Evolutionary conservation across 805 yeast genomes (phyloP).

Genomic region (Candida stauntonica): DNA sequence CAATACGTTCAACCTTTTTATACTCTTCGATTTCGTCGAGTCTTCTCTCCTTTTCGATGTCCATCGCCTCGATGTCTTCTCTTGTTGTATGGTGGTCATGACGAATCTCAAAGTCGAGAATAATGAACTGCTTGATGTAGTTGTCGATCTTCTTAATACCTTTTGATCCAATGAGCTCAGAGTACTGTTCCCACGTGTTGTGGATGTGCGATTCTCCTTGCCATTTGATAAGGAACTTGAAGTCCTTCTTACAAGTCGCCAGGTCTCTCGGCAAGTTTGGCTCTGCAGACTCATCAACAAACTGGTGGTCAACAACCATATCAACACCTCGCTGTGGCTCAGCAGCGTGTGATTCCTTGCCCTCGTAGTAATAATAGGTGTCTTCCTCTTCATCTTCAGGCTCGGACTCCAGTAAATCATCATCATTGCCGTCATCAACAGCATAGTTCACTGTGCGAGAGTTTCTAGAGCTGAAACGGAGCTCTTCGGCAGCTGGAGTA

Average conservation of each 20-base stretch:
- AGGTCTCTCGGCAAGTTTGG: conserved; percentile 32
- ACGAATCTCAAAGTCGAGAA: conserved; percentile 71
- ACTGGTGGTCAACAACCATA: conserved; percentile 52
- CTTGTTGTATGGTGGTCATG: conserved; percentile 77
- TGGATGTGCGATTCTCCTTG: conserved; percentile 82
- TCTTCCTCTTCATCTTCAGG: conserved; percentile 27
- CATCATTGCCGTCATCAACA: conserved; percentile 56
- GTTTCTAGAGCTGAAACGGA: conserved; percentile 75
- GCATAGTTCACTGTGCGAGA: conserved; percentile 66
- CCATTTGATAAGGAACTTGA: conserved; percentile 78
- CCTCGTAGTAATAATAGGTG: conserved; percentile 21
- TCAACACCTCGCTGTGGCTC: conserved; percentile 36
- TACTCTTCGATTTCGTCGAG: conserved; percentile 80
- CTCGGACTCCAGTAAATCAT: conserved; percentile 35
- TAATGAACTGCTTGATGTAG: conserved; percentile 73
- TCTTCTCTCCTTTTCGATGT: conserved; percentile 80
- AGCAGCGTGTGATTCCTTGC: conserved; percentile 19
- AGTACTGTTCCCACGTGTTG: conserved; percentile 87
- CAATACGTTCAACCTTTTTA: conserved; percentile 84
- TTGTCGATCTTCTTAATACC: conserved; percentile 89
- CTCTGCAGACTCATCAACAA: conserved; percentile 33
- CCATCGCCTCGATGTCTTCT: conserved; percentile 93
- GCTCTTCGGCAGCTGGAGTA: conserved; percentile 36
- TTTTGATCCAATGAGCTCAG: conserved; percentile 40
- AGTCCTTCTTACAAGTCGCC: conserved; percentile 54